A percentile compares a stretch with the other conserved stretches of the same genome.
Evolutionary conservation across 1,284 basidiomycete genomes (phyloP).

Genomic region (Apiotrichum sp.): DNA sequence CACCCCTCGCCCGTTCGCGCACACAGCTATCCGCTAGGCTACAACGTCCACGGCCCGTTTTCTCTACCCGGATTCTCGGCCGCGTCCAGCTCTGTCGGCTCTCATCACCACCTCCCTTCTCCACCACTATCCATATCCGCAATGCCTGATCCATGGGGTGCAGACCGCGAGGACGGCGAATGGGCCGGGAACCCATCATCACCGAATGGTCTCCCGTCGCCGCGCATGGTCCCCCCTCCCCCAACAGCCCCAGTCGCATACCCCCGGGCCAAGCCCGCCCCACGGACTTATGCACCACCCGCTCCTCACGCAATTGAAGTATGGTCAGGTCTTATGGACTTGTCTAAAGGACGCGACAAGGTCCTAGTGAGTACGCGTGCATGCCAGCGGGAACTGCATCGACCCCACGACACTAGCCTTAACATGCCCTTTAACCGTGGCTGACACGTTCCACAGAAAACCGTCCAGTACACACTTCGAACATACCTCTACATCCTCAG

Average conservation of each 20-base stretch:
- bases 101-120: conserved; percentile 10
- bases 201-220: not conserved
- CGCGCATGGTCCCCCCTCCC: not conserved
- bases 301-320: conserved; percentile 25
- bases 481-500: conserved; percentile 42
- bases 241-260: not conserved
- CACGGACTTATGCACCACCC: not conserved
- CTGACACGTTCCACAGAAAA: conserved; percentile 28
- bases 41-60: not conserved
- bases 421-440: too few relatives aligned
- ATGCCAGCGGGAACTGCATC: too few relatives aligned
- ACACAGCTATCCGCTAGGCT: conserved; percentile 13
- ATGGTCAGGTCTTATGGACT: conserved; percentile 36
- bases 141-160: conserved; percentile 14
- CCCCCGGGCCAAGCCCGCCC: not conserved
- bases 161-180: conserved; percentile 11
- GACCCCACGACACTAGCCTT: too few relatives aligned
- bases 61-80: not conserved
- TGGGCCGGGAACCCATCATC: not conserved
- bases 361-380: conserved; percentile 32
- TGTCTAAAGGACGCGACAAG: conserved; percentile 41
- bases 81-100: not conserved
- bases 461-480: conserved; percentile 36
- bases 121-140: conserved; percentile 16
- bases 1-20: conserved; percentile 21